phyloP scores from a whole-genome alignment of 1,284 basidiomycete genomes.

The Kwoniella shivajii region DNA sequence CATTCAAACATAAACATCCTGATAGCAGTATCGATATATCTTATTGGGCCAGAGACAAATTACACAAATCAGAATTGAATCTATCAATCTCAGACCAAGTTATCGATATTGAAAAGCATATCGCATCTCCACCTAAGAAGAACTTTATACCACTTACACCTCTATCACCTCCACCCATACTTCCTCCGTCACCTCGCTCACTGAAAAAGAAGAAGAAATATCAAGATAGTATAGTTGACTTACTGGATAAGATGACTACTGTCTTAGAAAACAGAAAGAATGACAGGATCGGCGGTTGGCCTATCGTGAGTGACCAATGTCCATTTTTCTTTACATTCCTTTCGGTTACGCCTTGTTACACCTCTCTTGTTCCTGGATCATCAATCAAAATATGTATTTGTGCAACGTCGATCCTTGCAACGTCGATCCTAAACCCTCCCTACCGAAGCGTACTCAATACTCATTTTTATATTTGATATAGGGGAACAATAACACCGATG shows the following conservation, averaged over 20 bases:
- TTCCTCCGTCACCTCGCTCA: background rate
- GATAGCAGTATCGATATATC: background rate
- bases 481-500: slow-evolving; percentile 1
- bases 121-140: background rate
- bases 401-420: background rate
- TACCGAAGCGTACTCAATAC: background rate
- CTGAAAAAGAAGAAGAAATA: background rate
- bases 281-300: background rate
- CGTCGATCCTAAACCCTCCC: background rate
- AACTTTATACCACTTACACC: background rate
- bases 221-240: background rate
- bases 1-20: background rate
- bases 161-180: background rate
- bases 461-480: background rate
- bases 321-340: too few species aligned
- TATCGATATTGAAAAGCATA: background rate
- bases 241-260: background rate
- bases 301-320: too few species aligned
- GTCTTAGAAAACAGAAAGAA: background rate
- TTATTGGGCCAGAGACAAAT: background rate
- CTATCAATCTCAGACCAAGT: too few species aligned
- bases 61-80: background rate
- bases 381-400: background rate
- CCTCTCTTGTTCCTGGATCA: background rate
- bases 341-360: background rate